Evolutionary conservation across 257 asterid genomes (phyloP).

Genomic region (Ocimum tenuiflorum): DNA sequence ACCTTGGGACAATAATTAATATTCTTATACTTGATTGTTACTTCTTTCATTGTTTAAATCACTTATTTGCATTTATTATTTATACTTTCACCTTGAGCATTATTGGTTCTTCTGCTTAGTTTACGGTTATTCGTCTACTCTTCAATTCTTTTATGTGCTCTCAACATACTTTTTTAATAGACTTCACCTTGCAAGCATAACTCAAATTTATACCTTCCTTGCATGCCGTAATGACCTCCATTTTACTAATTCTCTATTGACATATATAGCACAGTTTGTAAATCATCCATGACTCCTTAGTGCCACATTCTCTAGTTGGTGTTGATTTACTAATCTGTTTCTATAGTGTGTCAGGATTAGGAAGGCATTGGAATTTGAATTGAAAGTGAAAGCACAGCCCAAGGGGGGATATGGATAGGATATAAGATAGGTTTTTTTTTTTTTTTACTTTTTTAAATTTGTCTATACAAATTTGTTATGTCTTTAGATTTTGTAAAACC

Average conservation of each 20-base stretch:
- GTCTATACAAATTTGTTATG: not conserved
- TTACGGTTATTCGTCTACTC: not conserved
- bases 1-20: not conserved
- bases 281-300: not conserved
- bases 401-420: no score
- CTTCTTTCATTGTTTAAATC: not conserved
- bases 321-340: not conserved
- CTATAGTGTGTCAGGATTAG: no score
- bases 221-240: not conserved
- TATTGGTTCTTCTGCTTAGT: not conserved
- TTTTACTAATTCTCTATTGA: not conserved
- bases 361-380: no score
- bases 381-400: no score
- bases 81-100: not conserved
- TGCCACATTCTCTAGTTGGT: no score
- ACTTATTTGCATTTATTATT: not conserved
- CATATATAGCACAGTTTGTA: not conserved
- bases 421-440: not conserved
- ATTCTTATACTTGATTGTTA: not conserved
- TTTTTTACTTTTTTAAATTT: not conserved
- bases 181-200: not conserved
- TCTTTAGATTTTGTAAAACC: not conserved
- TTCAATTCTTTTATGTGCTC: not conserved
- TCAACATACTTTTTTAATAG: not conserved
- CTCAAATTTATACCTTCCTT: not conserved